Evolutionary conservation across 345 rosid species (phyloP).

Genomic region (Eucalyptus globulus): DNA sequence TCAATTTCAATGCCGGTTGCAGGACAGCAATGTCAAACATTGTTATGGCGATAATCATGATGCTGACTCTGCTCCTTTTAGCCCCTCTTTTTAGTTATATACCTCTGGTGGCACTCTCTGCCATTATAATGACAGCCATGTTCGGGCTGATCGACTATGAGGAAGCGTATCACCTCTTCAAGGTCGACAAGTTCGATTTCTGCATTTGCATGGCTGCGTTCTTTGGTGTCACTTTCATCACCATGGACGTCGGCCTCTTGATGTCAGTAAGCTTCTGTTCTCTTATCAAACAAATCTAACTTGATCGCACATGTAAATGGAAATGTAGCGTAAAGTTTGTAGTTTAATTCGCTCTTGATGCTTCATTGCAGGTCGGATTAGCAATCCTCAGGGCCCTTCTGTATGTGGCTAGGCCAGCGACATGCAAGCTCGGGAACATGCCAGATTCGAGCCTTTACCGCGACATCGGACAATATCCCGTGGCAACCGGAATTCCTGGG

Average conservation of each 20-base stretch:
- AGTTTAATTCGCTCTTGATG: background rate
- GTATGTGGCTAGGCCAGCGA: conserved; percentile 64
- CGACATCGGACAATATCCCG: conserved; percentile 63
- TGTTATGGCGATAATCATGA: conserved; percentile 75
- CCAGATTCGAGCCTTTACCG: conserved; percentile 42
- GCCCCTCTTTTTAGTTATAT: conserved; percentile 86
- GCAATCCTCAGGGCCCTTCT: conserved; percentile 56
- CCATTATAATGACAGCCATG: conserved; percentile 92
- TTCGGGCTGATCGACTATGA: conserved; percentile 63
- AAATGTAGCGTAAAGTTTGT: background rate
- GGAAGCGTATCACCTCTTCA: conserved; percentile 45
- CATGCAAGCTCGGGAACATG: conserved; percentile 60
- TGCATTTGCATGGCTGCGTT: conserved; percentile 66
- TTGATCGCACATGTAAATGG: background rate
- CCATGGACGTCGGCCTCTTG: conserved; percentile 79
- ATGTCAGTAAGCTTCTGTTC: conserved; percentile 34
- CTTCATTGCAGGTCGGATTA: conserved; percentile 23
- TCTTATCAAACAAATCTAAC: background rate
- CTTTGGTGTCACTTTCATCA: conserved; percentile 64
- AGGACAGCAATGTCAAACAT: conserved; percentile 67
- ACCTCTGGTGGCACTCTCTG: conserved; percentile 76
- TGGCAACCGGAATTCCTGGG: conserved; percentile 20
- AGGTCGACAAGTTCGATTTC: conserved; percentile 82
- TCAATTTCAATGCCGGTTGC: conserved; percentile 74
- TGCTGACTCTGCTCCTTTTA: conserved; percentile 59